phyloP scores from a whole-genome alignment of 1,139 yeast species.

The Candida freyschussii region DNA sequence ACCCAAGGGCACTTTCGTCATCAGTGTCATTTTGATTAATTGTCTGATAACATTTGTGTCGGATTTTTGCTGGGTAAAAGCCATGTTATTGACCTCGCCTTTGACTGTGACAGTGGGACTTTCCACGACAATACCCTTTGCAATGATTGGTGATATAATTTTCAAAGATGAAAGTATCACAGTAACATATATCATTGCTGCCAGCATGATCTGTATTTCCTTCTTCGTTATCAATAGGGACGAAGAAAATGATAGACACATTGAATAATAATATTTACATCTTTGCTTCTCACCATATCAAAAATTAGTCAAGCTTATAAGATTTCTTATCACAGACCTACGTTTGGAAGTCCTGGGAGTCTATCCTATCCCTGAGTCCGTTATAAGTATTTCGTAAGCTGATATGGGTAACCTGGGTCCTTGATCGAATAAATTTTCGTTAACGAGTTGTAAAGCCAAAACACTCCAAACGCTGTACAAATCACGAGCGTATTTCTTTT shows the following conservation, averaged over 20 bases:
- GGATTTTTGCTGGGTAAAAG: conserved; percentile 94
- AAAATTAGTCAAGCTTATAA: too few relatives aligned
- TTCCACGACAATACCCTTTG: conserved; percentile 88
- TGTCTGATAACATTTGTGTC: conserved; percentile 77
- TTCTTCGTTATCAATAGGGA: conserved; percentile 79
- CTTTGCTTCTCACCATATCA: neutral
- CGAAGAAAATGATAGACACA: conserved; percentile 50
- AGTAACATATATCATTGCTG: conserved; percentile 68
- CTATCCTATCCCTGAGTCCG: too few relatives aligned
- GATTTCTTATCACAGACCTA: too few relatives aligned
- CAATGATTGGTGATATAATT: conserved; percentile 85
- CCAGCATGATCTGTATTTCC: conserved; percentile 71
- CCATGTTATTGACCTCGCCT: conserved; percentile 89
- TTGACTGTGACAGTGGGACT: conserved; percentile 93
- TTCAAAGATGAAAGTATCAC: conserved; percentile 62
- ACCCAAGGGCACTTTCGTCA: conserved; percentile 53
- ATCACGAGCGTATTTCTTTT: conserved; percentile 21
- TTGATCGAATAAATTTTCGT: conserved; percentile 34
- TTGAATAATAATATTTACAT: conserved; percentile 8
- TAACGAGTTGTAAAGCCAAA: conserved; percentile 32
- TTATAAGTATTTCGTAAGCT: conserved; percentile 14
- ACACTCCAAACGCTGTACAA: conserved; percentile 25
- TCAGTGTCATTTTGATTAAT: conserved; percentile 55
- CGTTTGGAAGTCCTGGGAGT: too few relatives aligned
- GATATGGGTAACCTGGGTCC: conserved; percentile 35